Conservation (phyloP, 352 stramenopile genomes). For the Phytophthora sp. region DNA sequence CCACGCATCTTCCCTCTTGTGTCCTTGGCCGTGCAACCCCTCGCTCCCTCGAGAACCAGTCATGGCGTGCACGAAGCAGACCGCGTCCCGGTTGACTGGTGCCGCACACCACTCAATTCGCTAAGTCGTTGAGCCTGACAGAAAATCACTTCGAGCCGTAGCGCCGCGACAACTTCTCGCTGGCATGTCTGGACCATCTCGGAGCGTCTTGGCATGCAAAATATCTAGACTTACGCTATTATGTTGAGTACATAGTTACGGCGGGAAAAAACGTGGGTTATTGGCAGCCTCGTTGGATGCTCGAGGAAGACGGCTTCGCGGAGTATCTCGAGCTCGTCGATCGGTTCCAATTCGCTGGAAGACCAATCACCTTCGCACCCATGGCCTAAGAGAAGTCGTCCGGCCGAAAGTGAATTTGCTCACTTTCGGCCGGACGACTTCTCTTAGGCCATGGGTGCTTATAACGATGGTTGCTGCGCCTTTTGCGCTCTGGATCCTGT, state of each 20-base stretch:
- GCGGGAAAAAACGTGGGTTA: background rate
- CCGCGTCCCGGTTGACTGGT: background rate
- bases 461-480: background rate
- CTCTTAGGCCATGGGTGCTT: background rate
- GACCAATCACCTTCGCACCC: background rate
- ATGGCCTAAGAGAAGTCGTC: no score
- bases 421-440: background rate
- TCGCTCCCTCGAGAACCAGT: constrained; percentile 1
- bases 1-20: background rate
- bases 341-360: background rate
- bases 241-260: background rate
- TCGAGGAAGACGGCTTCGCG: constrained; percentile 4
- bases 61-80: background rate
- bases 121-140: background rate
- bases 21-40: background rate
- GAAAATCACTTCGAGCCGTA: background rate
- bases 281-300: background rate
- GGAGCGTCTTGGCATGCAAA: background rate
- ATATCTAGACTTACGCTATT: background rate
- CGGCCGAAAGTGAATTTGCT: background rate
- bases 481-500: background rate
- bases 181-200: background rate
- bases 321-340: constrained; percentile 1
- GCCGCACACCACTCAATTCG: background rate
- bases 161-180: background rate